phyloP scores from a whole-genome alignment of 768 basidiomycete genomes.

The Lyophyllum shimeji region DNA sequence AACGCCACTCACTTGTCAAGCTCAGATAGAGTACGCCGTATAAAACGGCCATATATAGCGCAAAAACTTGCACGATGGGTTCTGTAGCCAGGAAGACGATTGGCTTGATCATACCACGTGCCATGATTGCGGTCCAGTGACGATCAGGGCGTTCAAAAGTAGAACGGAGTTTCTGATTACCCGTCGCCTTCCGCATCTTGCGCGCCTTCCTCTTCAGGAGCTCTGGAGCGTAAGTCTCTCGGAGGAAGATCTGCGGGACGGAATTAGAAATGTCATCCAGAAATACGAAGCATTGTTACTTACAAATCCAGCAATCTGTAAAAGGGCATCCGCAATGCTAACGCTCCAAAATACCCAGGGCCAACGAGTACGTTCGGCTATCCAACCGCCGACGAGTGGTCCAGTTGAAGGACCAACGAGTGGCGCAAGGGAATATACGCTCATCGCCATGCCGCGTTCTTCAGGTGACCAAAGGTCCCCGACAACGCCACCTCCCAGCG shows the following conservation, averaged over 20 bases:
- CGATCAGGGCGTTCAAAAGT: conserved; percentile 38
- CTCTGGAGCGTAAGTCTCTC: conserved; percentile 49
- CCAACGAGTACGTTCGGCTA: conserved; percentile 53
- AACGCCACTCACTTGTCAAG: conserved; percentile 32
- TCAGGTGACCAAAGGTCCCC: conserved; percentile 53
- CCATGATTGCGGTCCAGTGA: conserved; percentile 44
- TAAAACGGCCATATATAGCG: conserved; percentile 56
- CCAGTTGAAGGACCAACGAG: conserved; percentile 45
- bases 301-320: conserved; percentile 50
- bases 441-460: conserved; percentile 51
- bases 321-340: conserved; percentile 44
- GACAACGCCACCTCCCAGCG: conserved; percentile 57
- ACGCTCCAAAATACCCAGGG: conserved; percentile 65
- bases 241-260: conserved; percentile 17
- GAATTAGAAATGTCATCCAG: background rate
- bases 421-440: conserved; percentile 54
- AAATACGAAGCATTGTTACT: conserved; percentile 24
- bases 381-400: conserved; percentile 37
- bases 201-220: conserved; percentile 42
- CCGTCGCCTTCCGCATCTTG: conserved; percentile 33
- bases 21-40: conserved; percentile 50
- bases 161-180: conserved; percentile 34
- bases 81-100: conserved; percentile 53
- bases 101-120: conserved; percentile 53
- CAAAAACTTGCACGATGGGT: conserved; percentile 62